phyloP scores from a whole-genome alignment of 2,329 filamentous ascomycete species.

The Xylariaceae sp. region DNA sequence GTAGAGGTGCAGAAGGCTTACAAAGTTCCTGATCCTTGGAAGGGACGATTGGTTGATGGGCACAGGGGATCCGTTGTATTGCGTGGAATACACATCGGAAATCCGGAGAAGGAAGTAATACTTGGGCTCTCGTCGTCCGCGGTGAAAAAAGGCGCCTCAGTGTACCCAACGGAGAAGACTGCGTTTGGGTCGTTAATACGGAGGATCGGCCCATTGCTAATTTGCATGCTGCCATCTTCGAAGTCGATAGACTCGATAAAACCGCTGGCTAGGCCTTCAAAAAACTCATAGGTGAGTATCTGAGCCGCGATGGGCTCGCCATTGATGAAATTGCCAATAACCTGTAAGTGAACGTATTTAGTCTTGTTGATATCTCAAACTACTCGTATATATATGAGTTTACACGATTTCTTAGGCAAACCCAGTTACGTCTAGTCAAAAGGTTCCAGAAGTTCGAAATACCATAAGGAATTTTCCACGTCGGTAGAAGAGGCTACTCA shows the following conservation, averaged over 20 bases:
- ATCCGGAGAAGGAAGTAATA: slow-evolving; percentile 55
- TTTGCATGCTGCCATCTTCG: slow-evolving; percentile 43
- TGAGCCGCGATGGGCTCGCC: slow-evolving; percentile 43
- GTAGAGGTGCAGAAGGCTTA: slow-evolving; percentile 18
- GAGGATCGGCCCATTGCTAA: slow-evolving; percentile 41
- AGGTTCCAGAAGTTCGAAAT: not conserved
- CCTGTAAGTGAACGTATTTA: slow-evolving; percentile 30
- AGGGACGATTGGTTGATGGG: slow-evolving; percentile 43
- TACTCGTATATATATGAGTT: too few relatives aligned
- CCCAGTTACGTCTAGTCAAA: too few relatives aligned
- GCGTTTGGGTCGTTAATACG: slow-evolving; percentile 54
- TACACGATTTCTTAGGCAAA: too few relatives aligned
- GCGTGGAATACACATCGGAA: slow-evolving; percentile 58
- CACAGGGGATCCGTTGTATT: slow-evolving; percentile 45
- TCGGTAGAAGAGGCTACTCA: slow-evolving; percentile 22
- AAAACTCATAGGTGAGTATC: slow-evolving; percentile 44
- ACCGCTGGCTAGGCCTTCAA: slow-evolving; percentile 44
- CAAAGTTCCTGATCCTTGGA: slow-evolving; percentile 43
- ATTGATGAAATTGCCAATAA: slow-evolving; percentile 46
- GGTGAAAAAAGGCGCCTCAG: slow-evolving; percentile 48
- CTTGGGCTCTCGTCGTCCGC: slow-evolving; percentile 56
- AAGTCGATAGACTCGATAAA: slow-evolving; percentile 45
- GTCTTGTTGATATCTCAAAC: not conserved
- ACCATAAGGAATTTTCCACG: not conserved
- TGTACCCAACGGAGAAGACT: slow-evolving; percentile 49